Evolutionary conservation across 345 rosid species (phyloP), one percentile per base, ranked within the genome.

Genomic region (Pelargonium nanum): DNA sequence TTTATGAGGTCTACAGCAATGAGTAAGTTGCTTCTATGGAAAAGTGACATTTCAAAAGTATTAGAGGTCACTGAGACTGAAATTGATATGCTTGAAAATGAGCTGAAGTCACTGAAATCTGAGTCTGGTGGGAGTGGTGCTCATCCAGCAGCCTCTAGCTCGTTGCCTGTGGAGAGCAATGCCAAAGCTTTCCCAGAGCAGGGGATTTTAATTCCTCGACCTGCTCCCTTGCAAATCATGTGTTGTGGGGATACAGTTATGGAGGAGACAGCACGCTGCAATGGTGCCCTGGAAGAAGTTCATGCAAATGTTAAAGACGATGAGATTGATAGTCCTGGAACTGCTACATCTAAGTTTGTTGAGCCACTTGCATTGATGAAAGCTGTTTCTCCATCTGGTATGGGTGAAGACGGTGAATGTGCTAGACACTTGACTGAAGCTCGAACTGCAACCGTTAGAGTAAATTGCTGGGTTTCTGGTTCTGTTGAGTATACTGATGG

Each of bases 31-130:
- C 75, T 83, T 66, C 34, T 77, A n/a, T 82, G 74, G 84, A 94
- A 85, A 72, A 67, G 74, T 56, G 86, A 86, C 53, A 62, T 82
- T 62, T 78, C 76, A 65, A 94, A 90, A 77, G 80, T 74, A 22
- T 58, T 94, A 72, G 96, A 86, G 78, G 65, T 65, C 72, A 85
- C 88, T 0, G 99, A 94, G 64, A 78, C 85, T 25, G 93, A 94
- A 80, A 90, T 94, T 77, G 99, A 90, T 70, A 81, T 72, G 1
- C 91, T 85, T 65, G 99, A 90, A 75, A 88, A 66, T 73, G 89
- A 91, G 68, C 82, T 80, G 0, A 82, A 75, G 82, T 62, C 64
- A 2, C 70, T 88, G 72, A 72, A 72, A 72, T 77, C 62, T 58
- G 78, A 72, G 56, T 63, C 69, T 64, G 74, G 81, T 60, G 74